Percentiles rank a stretch among this genome's conserved stretches.
phyloP scores from a whole-genome alignment of 768 basidiomycete species.

The Rhizopogon sp. region DNA sequence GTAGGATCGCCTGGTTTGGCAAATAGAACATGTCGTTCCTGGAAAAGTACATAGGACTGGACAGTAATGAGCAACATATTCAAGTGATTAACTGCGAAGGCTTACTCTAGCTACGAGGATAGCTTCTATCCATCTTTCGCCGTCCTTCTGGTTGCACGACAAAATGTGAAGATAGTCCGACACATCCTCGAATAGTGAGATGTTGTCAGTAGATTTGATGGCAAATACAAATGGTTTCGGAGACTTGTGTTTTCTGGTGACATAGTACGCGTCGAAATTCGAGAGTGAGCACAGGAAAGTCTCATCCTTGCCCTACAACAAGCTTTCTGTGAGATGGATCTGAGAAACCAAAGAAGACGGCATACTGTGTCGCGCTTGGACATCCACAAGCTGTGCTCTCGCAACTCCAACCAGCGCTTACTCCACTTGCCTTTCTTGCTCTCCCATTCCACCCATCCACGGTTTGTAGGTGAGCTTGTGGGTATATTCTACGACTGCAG shows the following conservation, averaged over 20 bases:
- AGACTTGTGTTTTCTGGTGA: constrained; percentile 72
- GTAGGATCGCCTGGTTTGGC: constrained; percentile 18
- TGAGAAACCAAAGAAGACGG: constrained; percentile 6
- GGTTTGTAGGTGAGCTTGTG: constrained; percentile 33
- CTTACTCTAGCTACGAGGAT: constrained; percentile 80
- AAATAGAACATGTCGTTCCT: constrained; percentile 65
- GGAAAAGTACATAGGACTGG: constrained; percentile 79
- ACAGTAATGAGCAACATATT: constrained; percentile 9
- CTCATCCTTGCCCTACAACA: constrained; percentile 75
- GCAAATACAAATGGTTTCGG: constrained; percentile 86
- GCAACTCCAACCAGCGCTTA: constrained; percentile 84
- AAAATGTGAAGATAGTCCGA: constrained; percentile 88
- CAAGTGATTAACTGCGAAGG: background rate
- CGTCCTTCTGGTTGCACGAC: constrained; percentile 69
- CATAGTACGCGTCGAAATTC: constrained; percentile 82
- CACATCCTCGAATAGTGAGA: constrained; percentile 81
- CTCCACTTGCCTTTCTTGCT: constrained; percentile 92
- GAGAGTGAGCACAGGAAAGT: constrained; percentile 76
- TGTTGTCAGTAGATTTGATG: constrained; percentile 83
- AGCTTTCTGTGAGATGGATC: background rate
- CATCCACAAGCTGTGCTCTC: constrained; percentile 82
- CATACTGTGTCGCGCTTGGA: constrained; percentile 86
- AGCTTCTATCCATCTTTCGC: constrained; percentile 72
- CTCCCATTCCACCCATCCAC: constrained; percentile 84
- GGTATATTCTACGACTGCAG: constrained; percentile 50